Evolutionary conservation across 257 asterid genomes (phyloP).

Genomic region (Lantana camara): DNA sequence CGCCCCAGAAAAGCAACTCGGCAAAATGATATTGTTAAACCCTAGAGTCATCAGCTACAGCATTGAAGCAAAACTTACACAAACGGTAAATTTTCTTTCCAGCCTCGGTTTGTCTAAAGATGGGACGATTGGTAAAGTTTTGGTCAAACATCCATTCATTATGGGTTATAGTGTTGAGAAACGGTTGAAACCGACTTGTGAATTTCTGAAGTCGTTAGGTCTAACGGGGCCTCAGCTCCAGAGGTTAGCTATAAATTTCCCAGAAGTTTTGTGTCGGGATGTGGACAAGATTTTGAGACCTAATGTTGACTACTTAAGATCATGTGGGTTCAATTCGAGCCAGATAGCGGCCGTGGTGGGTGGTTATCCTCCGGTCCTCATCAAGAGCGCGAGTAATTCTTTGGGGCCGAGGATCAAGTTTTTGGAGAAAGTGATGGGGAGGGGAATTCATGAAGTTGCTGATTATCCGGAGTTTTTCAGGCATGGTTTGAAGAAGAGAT

Average conservation of each 20-base stretch:
- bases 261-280: constrained; percentile 88
- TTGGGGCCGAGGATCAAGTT: constrained; percentile 85
- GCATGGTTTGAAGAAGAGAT: constrained; percentile 85
- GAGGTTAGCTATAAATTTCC: constrained; percentile 60
- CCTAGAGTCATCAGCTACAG: constrained; percentile 93
- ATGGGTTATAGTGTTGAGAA: constrained; percentile 89
- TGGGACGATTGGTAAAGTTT: constrained; percentile 71
- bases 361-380: constrained; percentile 88
- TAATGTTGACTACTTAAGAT: constrained; percentile 58
- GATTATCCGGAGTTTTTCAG: constrained; percentile 85
- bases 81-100: constrained; percentile 75
- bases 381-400: constrained; percentile 77
- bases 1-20: constrained; percentile 77
- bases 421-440: constrained; percentile 81
- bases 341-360: constrained; percentile 73
- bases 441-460: constrained; percentile 67
- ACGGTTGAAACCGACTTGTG: constrained; percentile 72
- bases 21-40: constrained; percentile 79
- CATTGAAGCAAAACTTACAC: constrained; percentile 82
- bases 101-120: constrained; percentile 65
- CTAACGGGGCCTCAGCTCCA: constrained; percentile 66
- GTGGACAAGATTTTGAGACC: constrained; percentile 71
- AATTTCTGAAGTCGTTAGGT: constrained; percentile 76
- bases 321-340: constrained; percentile 61
- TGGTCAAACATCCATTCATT: constrained; percentile 78